Evolutionary conservation across 163 green algal species (phyloP).

Genomic region (Coccomyxa subellipsoidea): DNA sequence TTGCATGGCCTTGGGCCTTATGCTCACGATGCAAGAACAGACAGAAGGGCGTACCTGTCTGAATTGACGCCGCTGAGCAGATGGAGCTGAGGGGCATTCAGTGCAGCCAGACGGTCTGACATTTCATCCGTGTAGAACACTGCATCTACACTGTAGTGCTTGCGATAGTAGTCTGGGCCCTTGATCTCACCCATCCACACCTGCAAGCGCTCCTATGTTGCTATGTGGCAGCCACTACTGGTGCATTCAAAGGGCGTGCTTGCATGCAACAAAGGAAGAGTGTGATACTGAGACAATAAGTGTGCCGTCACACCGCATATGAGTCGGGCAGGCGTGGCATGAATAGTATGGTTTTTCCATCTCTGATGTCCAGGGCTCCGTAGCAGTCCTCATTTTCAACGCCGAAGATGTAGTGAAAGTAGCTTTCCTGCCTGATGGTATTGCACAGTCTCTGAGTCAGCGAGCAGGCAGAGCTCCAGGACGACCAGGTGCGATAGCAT

Average conservation of each 20-base stretch:
- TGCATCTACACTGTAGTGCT: conserved; percentile 67
- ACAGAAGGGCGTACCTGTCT: conserved; percentile 60
- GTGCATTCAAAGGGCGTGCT: background rate
- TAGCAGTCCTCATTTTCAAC: conserved; percentile 74
- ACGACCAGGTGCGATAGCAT: conserved; percentile 52
- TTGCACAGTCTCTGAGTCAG: conserved; percentile 71
- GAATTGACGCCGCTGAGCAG: conserved; percentile 78
- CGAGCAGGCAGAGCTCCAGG: conserved; percentile 91
- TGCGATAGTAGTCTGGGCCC: conserved; percentile 1
- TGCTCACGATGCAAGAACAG: no score
- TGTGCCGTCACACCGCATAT: conserved; percentile 59
- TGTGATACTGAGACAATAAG: background rate
- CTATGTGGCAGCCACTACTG: background rate
- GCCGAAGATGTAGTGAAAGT: conserved; percentile 92
- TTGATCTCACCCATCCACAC: conserved; percentile 5
- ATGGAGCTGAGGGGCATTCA: conserved; percentile 52
- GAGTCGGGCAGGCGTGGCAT: conserved; percentile 70
- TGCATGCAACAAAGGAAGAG: background rate
- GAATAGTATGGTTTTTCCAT: conserved; percentile 70
- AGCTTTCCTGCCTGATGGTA: conserved; percentile 57
- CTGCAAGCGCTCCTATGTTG: background rate
- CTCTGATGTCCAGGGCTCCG: conserved; percentile 65
- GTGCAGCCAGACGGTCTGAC: conserved; percentile 41
- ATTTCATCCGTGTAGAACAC: conserved; percentile 80
- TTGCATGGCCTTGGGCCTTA: no score